Evolutionary conservation across 1,284 basidiomycete species (phyloP), one percentile per base, ranked within the genome.

Genomic region (Puccinia polysora): DNA sequence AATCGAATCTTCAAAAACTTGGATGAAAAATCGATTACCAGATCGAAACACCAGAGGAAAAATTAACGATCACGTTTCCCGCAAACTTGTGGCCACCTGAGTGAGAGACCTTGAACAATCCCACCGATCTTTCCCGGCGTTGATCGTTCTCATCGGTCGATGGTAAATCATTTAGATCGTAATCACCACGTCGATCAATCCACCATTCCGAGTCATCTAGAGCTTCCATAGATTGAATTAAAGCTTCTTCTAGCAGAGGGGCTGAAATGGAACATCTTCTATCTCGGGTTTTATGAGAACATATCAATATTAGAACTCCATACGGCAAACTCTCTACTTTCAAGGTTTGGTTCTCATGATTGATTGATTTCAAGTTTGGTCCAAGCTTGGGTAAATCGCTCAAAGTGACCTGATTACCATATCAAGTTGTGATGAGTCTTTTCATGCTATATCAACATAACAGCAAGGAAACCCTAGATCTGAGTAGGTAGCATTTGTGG

Each of bases 1-100:
- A n/a, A n/a, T n/a, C n/a, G n/a, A n/a, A n/a, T n/a, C n/a, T n/a
- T n/a, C n/a, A n/a, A n/a, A n/a, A n/a, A n/a, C n/a, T n/a, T n/a
- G n/a, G n/a, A n/a, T n/a, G n/a, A n/a, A n/a, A n/a, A n/a, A n/a
- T 69, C 23, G 62, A 65, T 53, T 63, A 74, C 74, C 74, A 74
- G 5, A 74, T 56, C 7, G 73, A 73, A 32, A 67, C 59, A 6
- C 74, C 73, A 38, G 55, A 63, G 15, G 74, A 73, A 55, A 75
- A 74, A 55, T 74, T 71, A 32, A 75, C 36, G 45, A 75, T 74
- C 20, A 75, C 63, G 49, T 75, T 75, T 14, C 73, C 74, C 4
- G 65, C 59, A 36, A 49, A 75, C 45, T 65, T 65, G 49, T 75
- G 74, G 18, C 73, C 73, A 53, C 74, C 74, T 30, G 73, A 70